Conservation (phyloP, 2,329 filamentous ascomycete species). For the Sporothrix variecibatus region DNA sequence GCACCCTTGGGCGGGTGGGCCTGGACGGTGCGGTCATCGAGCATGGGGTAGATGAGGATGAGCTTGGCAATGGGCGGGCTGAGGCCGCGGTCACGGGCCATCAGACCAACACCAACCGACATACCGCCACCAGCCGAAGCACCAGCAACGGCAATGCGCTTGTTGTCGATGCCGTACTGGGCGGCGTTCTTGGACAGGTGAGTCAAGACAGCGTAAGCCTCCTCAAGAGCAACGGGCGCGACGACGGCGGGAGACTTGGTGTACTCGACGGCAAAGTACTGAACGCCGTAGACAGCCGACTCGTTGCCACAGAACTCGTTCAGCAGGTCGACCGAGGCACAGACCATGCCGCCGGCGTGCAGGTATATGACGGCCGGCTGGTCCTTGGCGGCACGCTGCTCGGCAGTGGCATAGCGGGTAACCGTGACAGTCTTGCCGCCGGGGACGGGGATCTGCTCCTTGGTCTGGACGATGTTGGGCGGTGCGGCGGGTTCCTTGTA, state of each 20-base stretch:
- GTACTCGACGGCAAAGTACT: conserved; percentile 47
- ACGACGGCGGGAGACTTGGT: conserved; percentile 51
- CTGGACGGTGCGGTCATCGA: conserved; percentile 39
- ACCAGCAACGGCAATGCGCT: conserved; percentile 35
- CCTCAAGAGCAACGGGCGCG: conserved; percentile 48
- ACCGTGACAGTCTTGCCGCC: conserved; percentile 26
- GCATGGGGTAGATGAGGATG: conserved; percentile 43
- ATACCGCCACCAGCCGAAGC: conserved; percentile 36
- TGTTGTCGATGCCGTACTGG: conserved; percentile 33
- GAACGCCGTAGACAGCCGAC: conserved; percentile 28
- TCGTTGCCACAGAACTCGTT: conserved; percentile 27
- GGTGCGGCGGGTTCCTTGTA: conserved; percentile 13
- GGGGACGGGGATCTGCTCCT: conserved; percentile 20
- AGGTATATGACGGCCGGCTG: conserved; percentile 32
- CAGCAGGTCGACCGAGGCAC: conserved; percentile 31
- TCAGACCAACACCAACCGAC: conserved; percentile 40
- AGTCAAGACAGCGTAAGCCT: conserved; percentile 37
- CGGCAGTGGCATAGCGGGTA: conserved; percentile 30
- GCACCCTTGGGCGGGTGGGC: conserved; percentile 31
- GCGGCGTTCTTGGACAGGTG: conserved; percentile 40
- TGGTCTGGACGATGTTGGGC: conserved; percentile 22
- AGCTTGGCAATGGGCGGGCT: conserved; percentile 39
- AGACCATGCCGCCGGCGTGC: conserved; percentile 37
- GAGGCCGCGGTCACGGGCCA: conserved; percentile 41
- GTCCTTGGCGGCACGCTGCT: background rate